A percentile compares a stretch with the other conserved stretches of the same genome.
Conservation (phyloP, 495 filamentous ascomycete genomes). For the Penicillium cataractarum region DNA sequence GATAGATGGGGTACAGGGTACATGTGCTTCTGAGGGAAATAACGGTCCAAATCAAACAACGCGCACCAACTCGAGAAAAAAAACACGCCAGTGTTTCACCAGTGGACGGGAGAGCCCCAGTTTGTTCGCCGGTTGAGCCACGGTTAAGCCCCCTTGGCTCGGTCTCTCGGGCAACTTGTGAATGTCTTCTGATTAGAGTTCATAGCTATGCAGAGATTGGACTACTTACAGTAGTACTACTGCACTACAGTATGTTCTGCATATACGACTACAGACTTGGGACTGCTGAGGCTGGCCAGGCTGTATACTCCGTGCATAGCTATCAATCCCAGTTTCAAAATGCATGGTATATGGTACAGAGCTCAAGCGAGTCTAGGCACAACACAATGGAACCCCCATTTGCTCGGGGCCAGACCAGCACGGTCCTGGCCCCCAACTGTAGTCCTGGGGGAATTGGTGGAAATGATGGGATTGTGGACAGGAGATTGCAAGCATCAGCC, state of each 20-base stretch:
- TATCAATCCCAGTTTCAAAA: background rate
- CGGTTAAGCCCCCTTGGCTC: background rate
- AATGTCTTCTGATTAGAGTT: slow-evolving; percentile 9
- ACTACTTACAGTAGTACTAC: background rate
- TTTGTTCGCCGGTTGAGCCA: slow-evolving; percentile 7
- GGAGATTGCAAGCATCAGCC: background rate
- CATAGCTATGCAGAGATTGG: background rate
- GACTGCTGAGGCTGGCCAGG: background rate
- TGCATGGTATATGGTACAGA: slow-evolving; percentile 10
- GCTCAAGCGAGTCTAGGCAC: background rate
- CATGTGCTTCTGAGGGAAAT: background rate
- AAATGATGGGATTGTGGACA: background rate
- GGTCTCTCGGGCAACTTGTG: slow-evolving; percentile 44
- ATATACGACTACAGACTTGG: no score
- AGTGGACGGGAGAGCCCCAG: slow-evolving; percentile 18
- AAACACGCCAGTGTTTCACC: slow-evolving; percentile 52
- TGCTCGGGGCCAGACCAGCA: background rate
- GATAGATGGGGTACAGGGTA: background rate
- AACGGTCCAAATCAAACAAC: slow-evolving; percentile 23
- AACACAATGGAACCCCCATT: background rate
- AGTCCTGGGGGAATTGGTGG: background rate
- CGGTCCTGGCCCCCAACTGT: background rate
- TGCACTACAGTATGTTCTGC: no score
- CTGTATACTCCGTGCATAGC: background rate
- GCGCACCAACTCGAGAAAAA: slow-evolving; percentile 28